These are phyloP conservation scores for Trypanosoma mega DNA, from an alignment of 208 protist genomes.

Conservation along the genomic window DNA sequence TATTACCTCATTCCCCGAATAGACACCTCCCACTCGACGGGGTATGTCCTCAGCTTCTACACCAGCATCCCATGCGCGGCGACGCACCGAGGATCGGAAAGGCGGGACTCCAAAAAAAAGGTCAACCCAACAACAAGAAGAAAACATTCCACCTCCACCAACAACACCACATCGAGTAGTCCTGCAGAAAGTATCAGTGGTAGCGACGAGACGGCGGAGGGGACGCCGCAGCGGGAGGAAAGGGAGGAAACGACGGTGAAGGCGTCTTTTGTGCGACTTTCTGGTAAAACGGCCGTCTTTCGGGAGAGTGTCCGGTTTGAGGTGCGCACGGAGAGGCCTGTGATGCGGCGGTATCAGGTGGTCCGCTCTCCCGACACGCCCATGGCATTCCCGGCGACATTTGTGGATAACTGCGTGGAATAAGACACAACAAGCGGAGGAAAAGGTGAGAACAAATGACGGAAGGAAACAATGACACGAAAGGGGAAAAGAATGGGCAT, in stretches of 20 bases:
- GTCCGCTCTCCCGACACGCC: not conserved
- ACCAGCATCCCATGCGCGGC: slow-evolving; percentile 7
- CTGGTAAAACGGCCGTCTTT: slow-evolving; percentile 10
- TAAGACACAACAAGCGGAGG: too few relatives aligned
- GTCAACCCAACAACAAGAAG: too few relatives aligned
- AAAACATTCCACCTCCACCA: too few relatives aligned
- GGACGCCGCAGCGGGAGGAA: too few relatives aligned
- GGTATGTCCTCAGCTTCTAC: slow-evolving; percentile 16
- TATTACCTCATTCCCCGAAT: slow-evolving; percentile 24
- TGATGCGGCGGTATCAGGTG: slow-evolving; percentile 14
- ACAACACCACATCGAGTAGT: not conserved
- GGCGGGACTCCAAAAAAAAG: not conserved
- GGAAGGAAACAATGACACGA: too few relatives aligned
- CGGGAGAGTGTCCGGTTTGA: slow-evolving; percentile 6
- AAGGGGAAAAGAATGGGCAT: too few relatives aligned
- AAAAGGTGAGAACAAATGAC: too few relatives aligned
- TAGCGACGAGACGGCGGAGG: too few relatives aligned
- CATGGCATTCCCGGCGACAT: not conserved
- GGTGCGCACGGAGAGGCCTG: slow-evolving; percentile 2
- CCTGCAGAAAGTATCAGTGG: not conserved
- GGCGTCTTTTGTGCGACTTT: slow-evolving; percentile 11
- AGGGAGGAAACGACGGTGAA: too few relatives aligned
- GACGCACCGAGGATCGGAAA: not conserved
- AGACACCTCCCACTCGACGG: not conserved
- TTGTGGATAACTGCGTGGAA: not conserved